Evolutionary conservation across 768 basidiomycete species (phyloP).

Genomic region (Lactarius quietus): DNA sequence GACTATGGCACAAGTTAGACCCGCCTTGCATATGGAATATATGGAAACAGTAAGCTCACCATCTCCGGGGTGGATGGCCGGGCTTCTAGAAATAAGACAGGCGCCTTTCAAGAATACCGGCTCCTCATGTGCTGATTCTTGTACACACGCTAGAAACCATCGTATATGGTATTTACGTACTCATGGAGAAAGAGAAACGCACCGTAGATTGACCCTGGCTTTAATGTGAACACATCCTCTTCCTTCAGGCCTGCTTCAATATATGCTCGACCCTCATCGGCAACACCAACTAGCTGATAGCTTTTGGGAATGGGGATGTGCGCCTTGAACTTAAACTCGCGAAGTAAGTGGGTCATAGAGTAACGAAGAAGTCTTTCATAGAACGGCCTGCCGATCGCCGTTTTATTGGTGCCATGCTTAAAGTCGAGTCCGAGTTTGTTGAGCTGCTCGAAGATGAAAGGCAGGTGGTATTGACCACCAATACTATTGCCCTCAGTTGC

Average conservation of each 20-base stretch:
- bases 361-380: constrained; percentile 53
- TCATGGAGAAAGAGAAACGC: neutral
- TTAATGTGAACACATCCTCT: constrained; percentile 15
- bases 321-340: constrained; percentile 72
- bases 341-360: constrained; percentile 59
- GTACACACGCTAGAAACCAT: constrained; percentile 18
- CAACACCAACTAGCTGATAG: constrained; percentile 72
- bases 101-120: constrained; percentile 8
- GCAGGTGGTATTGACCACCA: constrained; percentile 46
- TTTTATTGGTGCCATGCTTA: constrained; percentile 33
- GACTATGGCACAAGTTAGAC: constrained; percentile 12
- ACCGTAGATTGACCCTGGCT: constrained; percentile 16
- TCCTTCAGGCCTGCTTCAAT: constrained; percentile 11
- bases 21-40: neutral
- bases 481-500: constrained; percentile 49
- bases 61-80: constrained; percentile 36
- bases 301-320: constrained; percentile 68
- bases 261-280: constrained; percentile 59
- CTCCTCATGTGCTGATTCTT: neutral
- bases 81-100: constrained; percentile 32
- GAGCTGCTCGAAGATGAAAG: constrained; percentile 49
- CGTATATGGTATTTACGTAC: neutral
- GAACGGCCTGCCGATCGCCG: constrained; percentile 52
- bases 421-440: constrained; percentile 49
- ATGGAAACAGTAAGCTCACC: constrained; percentile 14